Percentiles rank a stretch among this genome's conserved stretches.
phyloP scores from a whole-genome alignment of 345 rosid species.

The Corymbia maculata region DNA sequence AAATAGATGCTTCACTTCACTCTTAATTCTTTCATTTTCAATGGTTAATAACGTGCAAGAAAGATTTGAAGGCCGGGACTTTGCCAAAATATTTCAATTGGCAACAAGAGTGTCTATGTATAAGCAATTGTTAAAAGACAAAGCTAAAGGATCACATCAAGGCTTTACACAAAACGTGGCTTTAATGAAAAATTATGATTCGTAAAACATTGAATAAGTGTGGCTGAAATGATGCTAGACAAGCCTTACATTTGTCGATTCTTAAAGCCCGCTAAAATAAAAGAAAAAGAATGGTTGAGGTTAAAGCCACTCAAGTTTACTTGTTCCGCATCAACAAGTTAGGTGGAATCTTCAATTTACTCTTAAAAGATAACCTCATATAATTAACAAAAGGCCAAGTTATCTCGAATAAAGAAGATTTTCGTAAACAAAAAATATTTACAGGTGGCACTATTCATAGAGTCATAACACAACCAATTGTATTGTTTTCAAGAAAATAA shows the following conservation, averaged over 20 bases:
- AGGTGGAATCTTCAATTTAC: neutral
- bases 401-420: neutral
- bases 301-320: neutral
- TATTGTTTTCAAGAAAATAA: neutral
- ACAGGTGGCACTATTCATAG: neutral
- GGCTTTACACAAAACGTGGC: neutral
- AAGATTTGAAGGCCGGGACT: neutral
- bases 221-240: neutral
- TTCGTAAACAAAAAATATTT: neutral
- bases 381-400: neutral
- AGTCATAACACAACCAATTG: neutral
- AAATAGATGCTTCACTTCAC: neutral
- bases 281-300: neutral
- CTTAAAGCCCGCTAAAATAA: neutral
- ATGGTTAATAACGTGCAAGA: neutral
- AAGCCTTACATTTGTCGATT: neutral
- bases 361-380: neutral
- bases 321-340: neutral
- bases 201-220: neutral
- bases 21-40: neutral
- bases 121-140: neutral
- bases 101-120: neutral
- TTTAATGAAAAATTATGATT: neutral
- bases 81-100: neutral
- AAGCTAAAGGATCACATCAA: neutral